Evolutionary conservation across 257 asterid species (phyloP).

Genomic region (Solanum neorickii): DNA sequence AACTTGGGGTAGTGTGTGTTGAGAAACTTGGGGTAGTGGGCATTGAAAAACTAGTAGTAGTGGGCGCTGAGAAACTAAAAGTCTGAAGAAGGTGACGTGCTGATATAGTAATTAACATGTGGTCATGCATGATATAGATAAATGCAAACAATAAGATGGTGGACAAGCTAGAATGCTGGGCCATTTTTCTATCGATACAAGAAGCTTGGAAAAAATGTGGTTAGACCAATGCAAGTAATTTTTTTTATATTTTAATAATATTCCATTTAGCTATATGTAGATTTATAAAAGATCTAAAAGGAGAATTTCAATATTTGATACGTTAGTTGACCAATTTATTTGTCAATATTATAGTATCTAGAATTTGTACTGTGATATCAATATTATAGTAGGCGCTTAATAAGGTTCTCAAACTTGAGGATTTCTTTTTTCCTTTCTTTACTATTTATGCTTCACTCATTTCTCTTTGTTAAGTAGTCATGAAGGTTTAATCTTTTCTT

Average conservation of each 20-base stretch:
- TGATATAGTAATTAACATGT: background rate
- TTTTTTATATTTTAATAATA: background rate
- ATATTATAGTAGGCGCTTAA: background rate
- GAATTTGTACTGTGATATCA: background rate
- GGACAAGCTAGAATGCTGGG: background rate
- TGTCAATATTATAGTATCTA: background rate
- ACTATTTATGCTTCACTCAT: background rate
- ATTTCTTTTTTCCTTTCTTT: background rate
- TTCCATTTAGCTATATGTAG: background rate
- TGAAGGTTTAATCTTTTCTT: background rate
- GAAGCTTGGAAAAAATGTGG: background rate
- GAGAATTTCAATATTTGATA: background rate
- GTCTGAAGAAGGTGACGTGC: background rate
- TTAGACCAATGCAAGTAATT: background rate
- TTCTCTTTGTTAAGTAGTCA: background rate
- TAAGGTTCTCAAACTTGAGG: constrained; percentile 22
- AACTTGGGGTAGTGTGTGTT: too few species aligned
- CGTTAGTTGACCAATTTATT: background rate
- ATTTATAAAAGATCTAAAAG: background rate
- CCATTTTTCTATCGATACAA: background rate
- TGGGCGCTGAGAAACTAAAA: too few species aligned
- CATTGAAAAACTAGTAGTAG: too few species aligned
- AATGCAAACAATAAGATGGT: background rate
- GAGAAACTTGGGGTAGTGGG: too few species aligned
- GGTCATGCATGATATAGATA: background rate